Evolutionary conservation across 768 basidiomycete genomes (phyloP).

Genomic region (Mycena rosella): DNA sequence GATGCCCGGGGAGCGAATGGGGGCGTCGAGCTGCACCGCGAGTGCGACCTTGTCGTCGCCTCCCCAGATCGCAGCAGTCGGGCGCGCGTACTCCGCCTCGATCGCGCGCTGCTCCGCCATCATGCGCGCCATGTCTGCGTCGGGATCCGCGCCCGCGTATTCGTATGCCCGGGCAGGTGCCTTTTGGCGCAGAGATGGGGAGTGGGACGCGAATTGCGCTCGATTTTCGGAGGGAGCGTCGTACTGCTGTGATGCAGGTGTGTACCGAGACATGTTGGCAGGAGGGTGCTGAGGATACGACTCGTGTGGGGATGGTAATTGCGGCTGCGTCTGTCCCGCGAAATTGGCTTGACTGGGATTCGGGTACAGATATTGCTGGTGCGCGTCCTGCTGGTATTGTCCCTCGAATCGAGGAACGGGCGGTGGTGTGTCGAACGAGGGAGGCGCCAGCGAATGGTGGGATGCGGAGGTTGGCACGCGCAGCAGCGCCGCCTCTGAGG

Average conservation of each 20-base stretch:
- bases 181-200: neutral
- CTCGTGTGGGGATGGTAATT: neutral
- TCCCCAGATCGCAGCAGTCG: neutral
- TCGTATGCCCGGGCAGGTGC: neutral
- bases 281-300: too few relatives aligned
- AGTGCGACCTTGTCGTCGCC: neutral
- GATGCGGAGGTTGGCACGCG: neutral
- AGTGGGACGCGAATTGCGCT: too few relatives aligned
- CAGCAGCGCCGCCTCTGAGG: neutral
- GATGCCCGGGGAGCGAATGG: neutral
- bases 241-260: too few relatives aligned
- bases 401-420: neutral
- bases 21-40: neutral
- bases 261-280: too few relatives aligned
- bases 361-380: neutral
- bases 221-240: too few relatives aligned
- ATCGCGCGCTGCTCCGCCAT: constrained; percentile 6
- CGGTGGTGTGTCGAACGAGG: neutral
- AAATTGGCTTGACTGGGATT: neutral
- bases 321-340: neutral
- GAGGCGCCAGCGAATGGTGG: neutral
- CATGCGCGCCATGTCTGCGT: neutral
- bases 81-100: neutral
- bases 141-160: neutral
- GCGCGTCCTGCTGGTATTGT: neutral